phyloP scores from a whole-genome alignment of 2,329 filamentous ascomycete genomes.

The Corynespora cassiicola region DNA sequence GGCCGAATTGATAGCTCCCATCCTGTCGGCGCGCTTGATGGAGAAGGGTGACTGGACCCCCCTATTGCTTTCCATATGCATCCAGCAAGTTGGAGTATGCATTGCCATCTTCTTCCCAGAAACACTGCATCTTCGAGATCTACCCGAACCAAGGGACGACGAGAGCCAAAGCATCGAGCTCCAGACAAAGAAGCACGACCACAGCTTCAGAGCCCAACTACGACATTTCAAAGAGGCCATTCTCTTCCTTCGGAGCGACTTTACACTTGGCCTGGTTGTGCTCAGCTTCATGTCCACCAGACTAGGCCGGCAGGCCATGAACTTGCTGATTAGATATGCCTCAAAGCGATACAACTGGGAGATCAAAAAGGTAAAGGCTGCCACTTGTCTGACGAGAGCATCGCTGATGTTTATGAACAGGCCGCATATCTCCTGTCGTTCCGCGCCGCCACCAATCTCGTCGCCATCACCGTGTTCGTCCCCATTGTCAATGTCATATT shows the following conservation, averaged over 20 bases:
- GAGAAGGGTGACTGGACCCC: constrained; percentile 40
- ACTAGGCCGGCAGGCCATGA: constrained; percentile 55
- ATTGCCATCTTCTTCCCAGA: constrained; percentile 40
- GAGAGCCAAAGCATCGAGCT: constrained; percentile 23
- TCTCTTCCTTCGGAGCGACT: constrained; percentile 47
- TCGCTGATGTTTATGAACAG: constrained; percentile 12
- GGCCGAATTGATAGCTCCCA: constrained; percentile 41
- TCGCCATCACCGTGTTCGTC: constrained; percentile 54
- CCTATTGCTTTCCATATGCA: constrained; percentile 34
- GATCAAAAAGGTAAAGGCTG: constrained; percentile 44
- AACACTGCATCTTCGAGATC: constrained; percentile 41
- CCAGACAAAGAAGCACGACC: constrained; percentile 17
- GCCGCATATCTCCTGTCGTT: constrained; percentile 52
- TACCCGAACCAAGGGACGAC: constrained; percentile 30
- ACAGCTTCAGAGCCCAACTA: constrained; percentile 35
- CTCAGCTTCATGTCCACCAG: constrained; percentile 56
- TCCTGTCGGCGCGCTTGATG: constrained; percentile 41
- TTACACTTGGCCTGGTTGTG: constrained; percentile 49
- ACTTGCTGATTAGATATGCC: constrained; percentile 59
- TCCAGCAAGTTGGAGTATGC: constrained; percentile 32
- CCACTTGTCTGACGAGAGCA: background rate
- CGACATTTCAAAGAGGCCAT: constrained; percentile 46
- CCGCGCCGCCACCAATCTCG: constrained; percentile 55
- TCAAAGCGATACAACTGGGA: constrained; percentile 59
- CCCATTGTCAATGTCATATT: constrained; percentile 50